These are phyloP conservation scores for Staphylotrichum longicolle DNA, from an alignment of 495 filamentous ascomycete genomes.

Conservation along the genomic window DNA sequence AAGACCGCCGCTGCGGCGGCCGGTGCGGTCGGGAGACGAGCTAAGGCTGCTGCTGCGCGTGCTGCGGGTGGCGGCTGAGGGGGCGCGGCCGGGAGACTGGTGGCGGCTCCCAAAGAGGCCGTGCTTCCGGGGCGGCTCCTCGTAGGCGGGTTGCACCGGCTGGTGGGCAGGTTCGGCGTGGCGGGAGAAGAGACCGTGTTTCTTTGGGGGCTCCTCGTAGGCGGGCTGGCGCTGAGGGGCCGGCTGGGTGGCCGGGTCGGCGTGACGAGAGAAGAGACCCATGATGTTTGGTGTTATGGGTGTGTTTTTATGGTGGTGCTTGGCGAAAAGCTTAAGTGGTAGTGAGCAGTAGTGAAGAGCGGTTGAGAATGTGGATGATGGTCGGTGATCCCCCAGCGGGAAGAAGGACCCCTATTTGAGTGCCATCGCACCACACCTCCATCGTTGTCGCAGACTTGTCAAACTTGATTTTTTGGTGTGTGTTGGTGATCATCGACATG, in stretches of 20 bases:
- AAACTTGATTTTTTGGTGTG: constrained; percentile 35
- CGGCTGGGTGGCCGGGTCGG: constrained; percentile 40
- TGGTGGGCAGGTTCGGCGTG: too few species aligned
- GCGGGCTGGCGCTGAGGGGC: constrained; percentile 25
- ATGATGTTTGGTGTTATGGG: constrained; percentile 33
- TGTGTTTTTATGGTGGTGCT: not conserved
- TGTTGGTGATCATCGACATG: constrained; percentile 28
- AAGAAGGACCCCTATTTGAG: constrained; percentile 25
- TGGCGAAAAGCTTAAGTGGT: not conserved
- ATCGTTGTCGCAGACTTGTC: not conserved
- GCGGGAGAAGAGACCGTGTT: constrained; percentile 38
- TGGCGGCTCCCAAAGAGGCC: constrained; percentile 36
- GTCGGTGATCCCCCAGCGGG: not conserved
- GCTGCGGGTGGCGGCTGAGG: constrained; percentile 32
- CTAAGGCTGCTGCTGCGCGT: constrained; percentile 29
- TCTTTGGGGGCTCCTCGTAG: constrained; percentile 36
- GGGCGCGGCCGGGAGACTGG: constrained; percentile 42
- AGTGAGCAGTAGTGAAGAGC: constrained; percentile 1
- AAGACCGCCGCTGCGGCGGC: constrained; percentile 28
- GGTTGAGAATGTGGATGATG: not conserved
- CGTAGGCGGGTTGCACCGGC: too few species aligned
- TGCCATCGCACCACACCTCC: constrained; percentile 1
- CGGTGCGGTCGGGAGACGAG: constrained; percentile 21
- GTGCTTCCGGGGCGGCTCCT: too few species aligned
- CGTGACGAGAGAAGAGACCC: constrained; percentile 50